Conservation (phyloP, 176 grass and related monocot genomes). For the Eleusine indica region DNA sequence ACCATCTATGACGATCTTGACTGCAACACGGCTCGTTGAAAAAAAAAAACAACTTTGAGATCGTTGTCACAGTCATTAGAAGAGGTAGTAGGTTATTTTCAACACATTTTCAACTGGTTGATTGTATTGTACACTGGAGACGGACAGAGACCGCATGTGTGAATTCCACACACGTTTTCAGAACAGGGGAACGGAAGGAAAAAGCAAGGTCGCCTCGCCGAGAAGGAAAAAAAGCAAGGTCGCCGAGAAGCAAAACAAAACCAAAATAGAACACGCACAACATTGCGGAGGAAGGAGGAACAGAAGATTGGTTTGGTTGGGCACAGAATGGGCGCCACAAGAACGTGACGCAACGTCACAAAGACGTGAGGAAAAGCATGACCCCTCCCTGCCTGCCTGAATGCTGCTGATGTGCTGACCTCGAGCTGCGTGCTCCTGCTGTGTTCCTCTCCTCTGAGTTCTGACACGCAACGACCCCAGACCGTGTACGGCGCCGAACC, state of each 20-base stretch:
- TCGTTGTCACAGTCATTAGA: background rate
- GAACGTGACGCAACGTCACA: background rate
- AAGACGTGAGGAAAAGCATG: background rate
- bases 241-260: background rate
- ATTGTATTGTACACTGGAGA: background rate
- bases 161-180: background rate
- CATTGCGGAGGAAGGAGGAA: background rate
- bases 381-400: background rate
- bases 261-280: background rate
- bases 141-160: background rate
- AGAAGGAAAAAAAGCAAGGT: no score
- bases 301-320: background rate
- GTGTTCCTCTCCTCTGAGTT: background rate
- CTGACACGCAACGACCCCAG: constrained; percentile 3
- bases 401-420: background rate
- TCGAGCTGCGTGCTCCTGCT: background rate
- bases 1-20: background rate
- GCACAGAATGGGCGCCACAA: background rate
- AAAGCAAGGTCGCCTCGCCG: background rate
- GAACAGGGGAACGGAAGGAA: background rate
- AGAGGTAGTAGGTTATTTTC: background rate
- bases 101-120: background rate
- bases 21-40: background rate
- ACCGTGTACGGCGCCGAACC: background rate
- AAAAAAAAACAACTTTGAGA: background rate